A percentile compares a stretch with the other conserved stretches of the same genome.
Evolutionary conservation across 2,329 filamentous ascomycete species (phyloP).

Genomic region (Alternaria gaisen): DNA sequence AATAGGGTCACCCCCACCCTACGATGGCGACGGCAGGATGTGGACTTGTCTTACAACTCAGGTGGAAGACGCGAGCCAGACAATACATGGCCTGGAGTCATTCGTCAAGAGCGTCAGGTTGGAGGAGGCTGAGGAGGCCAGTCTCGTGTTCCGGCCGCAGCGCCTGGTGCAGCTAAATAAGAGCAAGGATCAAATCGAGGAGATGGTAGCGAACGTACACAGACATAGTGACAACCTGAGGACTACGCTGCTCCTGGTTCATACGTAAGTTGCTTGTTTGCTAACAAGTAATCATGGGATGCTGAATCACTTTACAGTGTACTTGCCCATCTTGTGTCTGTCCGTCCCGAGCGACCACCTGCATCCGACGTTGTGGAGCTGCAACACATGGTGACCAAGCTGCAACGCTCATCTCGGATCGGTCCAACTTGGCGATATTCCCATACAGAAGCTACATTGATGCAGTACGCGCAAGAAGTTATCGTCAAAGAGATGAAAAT

Average conservation of each 20-base stretch:
- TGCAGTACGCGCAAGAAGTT: constrained; percentile 23
- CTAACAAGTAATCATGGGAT: not conserved
- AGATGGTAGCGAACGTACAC: constrained; percentile 10
- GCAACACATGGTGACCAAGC: constrained; percentile 18
- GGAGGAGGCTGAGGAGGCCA: constrained; percentile 6
- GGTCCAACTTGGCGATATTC: constrained; percentile 15
- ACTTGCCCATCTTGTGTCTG: constrained; percentile 4
- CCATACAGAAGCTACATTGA: constrained; percentile 20
- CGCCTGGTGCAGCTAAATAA: constrained; percentile 18
- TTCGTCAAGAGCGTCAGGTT: constrained; percentile 18
- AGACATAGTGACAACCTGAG: constrained; percentile 28
- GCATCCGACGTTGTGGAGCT: constrained; percentile 9
- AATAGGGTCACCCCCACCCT: constrained; percentile 5
- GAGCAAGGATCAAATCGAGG: not conserved
- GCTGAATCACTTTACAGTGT: constrained; percentile 16
- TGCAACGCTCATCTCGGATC: constrained; percentile 19
- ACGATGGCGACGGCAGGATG: constrained; percentile 18
- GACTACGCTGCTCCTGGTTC: constrained; percentile 23
- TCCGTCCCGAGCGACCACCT: constrained; percentile 14
- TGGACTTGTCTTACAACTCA: constrained; percentile 26
- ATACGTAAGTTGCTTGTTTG: constrained; percentile 22
- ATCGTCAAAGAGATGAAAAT: constrained; percentile 12
- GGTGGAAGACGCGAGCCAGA: constrained; percentile 22
- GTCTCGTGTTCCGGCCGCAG: constrained; percentile 12
- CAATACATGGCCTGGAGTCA: constrained; percentile 22